Conservation (phyloP, 495 filamentous ascomycete species). For the Daldinia concentrica region DNA sequence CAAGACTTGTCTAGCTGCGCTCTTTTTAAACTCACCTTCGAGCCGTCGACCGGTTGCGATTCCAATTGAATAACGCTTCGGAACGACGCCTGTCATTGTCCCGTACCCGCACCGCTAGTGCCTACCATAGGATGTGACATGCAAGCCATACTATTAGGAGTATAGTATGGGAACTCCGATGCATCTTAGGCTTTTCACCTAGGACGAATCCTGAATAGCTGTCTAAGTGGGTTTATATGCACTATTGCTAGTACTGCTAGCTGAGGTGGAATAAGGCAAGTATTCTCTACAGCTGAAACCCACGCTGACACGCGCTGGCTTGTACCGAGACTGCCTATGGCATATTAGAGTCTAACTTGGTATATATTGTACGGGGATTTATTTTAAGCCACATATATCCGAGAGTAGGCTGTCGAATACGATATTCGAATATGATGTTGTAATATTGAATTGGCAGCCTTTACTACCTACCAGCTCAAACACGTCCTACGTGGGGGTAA, state of each 20-base stretch:
- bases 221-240: not conserved
- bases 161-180: constrained; percentile 28
- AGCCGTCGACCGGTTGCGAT: constrained; percentile 24
- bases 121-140: constrained; percentile 24
- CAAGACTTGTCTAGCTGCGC: constrained; percentile 10
- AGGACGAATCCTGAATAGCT: not conserved
- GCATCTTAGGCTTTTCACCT: constrained; percentile 1
- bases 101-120: constrained; percentile 25
- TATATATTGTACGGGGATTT: not conserved
- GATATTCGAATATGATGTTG: not conserved
- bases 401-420: not conserved
- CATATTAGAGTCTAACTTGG: not conserved
- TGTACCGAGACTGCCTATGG: constrained; percentile 8
- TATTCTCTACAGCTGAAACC: constrained; percentile 1
- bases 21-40: constrained; percentile 25
- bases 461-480: not conserved
- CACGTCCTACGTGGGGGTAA: not conserved
- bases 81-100: constrained; percentile 11
- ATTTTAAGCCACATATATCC: not conserved
- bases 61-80: constrained; percentile 25
- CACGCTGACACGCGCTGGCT: not conserved
- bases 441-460: not conserved
- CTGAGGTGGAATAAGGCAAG: constrained; percentile 22
- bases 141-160: constrained; percentile 26
- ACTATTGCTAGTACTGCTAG: constrained; percentile 3